phyloP scores from a whole-genome alignment of 768 basidiomycete genomes.

The Trichaptum fuscoviolaceum region DNA sequence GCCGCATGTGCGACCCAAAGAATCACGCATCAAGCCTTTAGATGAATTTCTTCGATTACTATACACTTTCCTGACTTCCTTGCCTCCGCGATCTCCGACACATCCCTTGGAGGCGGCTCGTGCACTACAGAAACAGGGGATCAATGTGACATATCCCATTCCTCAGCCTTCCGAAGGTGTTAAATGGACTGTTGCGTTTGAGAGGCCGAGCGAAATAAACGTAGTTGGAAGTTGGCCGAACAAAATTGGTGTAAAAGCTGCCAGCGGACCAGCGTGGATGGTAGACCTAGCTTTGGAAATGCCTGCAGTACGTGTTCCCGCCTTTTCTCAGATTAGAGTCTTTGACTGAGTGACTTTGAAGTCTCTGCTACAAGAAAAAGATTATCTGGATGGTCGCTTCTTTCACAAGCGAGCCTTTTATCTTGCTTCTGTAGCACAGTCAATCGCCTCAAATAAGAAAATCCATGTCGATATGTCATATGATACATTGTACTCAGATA shows the following conservation, averaged over 20 bases:
- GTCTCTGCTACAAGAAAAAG: constrained; percentile 92
- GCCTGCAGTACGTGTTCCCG: constrained; percentile 57
- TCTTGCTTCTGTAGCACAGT: constrained; percentile 70
- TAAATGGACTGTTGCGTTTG: constrained; percentile 86
- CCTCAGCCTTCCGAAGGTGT: constrained; percentile 73
- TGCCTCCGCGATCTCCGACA: constrained; percentile 52
- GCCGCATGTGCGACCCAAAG: constrained; percentile 67
- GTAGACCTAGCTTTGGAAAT: constrained; percentile 85
- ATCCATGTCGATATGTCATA: constrained; percentile 58
- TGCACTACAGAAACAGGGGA: constrained; percentile 42
- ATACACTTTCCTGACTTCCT: constrained; percentile 55
- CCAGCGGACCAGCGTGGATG: constrained; percentile 56
- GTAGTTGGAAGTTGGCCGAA: constrained; percentile 88
- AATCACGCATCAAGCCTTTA: constrained; percentile 48
- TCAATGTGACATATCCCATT: constrained; percentile 55
- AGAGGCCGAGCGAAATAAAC: constrained; percentile 68
- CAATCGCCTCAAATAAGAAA: constrained; percentile 41
- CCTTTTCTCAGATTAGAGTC: background rate
- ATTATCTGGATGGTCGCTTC: constrained; percentile 82
- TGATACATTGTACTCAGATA: constrained; percentile 52
- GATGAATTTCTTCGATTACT: constrained; percentile 66
- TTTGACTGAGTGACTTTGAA: constrained; percentile 20
- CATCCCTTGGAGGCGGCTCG: constrained; percentile 66
- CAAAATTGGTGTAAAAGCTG: constrained; percentile 65
- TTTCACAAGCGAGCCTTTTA: constrained; percentile 93